Conservation (phyloP, 192 early-diverging fungal genomes). For the Coemansia sp. region DNA sequence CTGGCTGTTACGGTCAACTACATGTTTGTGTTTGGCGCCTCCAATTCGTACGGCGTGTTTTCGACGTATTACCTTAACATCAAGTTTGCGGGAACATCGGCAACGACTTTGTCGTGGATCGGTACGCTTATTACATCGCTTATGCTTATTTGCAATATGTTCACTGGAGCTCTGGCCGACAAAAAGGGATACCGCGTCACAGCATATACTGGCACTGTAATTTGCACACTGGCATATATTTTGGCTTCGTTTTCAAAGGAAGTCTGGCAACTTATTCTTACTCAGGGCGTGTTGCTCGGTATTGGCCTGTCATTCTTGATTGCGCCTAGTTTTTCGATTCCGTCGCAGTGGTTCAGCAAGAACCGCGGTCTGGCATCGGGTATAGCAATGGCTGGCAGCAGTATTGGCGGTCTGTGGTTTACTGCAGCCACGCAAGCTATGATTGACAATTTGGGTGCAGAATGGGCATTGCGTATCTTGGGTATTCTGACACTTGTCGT, state of each 20-base stretch:
- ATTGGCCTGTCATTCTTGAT: conserved; percentile 67
- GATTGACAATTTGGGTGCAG: conserved; percentile 60
- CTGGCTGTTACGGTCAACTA: conserved; percentile 22
- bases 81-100: conserved; percentile 20
- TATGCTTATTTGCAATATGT: conserved; percentile 30
- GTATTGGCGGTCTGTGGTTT: conserved; percentile 72
- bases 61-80: conserved; percentile 47
- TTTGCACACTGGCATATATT: conserved; percentile 32
- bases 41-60: conserved; percentile 50
- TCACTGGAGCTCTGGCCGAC: conserved; percentile 41
- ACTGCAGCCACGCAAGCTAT: conserved; percentile 60
- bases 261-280: conserved; percentile 73
- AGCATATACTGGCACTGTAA: conserved; percentile 30
- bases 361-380: conserved; percentile 71
- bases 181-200: conserved; percentile 26
- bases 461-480: conserved; percentile 71
- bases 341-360: conserved; percentile 72
- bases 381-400: conserved; percentile 71
- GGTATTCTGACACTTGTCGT: conserved; percentile 55
- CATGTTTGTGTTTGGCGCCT: conserved; percentile 43
- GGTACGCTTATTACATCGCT: conserved; percentile 33
- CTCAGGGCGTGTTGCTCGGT: conserved; percentile 77
- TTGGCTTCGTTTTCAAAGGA: conserved; percentile 43
- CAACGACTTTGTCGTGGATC: conserved; percentile 42
- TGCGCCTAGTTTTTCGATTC: conserved; percentile 65